These are phyloP conservation scores for Aureobasidium sp. DNA, from an alignment of 2,329 filamentous ascomycete genomes.

Conservation along the genomic window DNA sequence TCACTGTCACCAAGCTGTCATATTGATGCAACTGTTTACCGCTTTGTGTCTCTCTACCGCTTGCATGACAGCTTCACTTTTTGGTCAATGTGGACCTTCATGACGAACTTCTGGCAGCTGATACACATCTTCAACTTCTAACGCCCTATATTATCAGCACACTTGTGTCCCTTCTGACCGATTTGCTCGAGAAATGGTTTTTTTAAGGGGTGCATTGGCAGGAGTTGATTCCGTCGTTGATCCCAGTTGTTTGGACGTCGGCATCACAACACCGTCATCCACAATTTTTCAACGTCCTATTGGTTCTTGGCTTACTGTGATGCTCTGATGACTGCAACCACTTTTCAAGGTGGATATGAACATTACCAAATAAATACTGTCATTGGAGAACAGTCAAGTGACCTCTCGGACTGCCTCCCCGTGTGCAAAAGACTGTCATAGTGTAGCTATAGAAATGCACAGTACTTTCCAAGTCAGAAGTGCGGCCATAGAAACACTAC, in stretches of 20 bases:
- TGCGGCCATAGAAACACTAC: too few relatives aligned
- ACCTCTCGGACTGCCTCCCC: background rate
- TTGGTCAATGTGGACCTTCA: background rate
- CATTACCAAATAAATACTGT: background rate
- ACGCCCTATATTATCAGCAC: background rate
- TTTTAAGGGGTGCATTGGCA: background rate
- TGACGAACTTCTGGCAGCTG: background rate
- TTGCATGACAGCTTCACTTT: background rate
- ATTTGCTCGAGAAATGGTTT: background rate
- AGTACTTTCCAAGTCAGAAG: too few relatives aligned
- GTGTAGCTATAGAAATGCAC: too few relatives aligned
- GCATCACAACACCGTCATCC: constrained; percentile 9
- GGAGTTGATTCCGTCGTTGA: background rate
- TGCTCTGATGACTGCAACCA: background rate
- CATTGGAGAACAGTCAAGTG: background rate
- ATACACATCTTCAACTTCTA: background rate
- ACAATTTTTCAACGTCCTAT: background rate
- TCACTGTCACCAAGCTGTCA: background rate
- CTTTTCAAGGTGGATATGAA: background rate
- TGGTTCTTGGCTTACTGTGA: constrained; percentile 1
- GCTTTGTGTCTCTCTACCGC: background rate
- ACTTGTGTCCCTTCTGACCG: background rate
- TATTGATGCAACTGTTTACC: background rate
- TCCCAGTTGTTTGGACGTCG: background rate
- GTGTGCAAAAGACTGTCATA: too few relatives aligned